These are phyloP conservation scores for Suhomyces bokatorum DNA, from an alignment of 1,139 yeast species.

Conservation along the genomic window DNA sequence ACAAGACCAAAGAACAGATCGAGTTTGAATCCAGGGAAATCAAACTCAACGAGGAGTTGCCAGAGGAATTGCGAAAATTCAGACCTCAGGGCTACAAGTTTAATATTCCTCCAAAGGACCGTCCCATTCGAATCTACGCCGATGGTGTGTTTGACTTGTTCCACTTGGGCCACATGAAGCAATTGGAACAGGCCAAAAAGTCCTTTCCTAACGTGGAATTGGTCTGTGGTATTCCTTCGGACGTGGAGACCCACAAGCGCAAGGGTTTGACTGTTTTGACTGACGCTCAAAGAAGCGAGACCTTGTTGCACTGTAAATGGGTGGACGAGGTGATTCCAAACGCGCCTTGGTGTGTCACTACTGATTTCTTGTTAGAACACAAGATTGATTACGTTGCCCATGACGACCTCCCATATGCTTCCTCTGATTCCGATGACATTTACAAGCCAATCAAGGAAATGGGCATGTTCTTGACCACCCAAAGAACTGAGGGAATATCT, in stretches of 20 bases:
- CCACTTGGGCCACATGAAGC: slow-evolving; percentile 97
- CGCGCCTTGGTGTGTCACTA: slow-evolving; percentile 95
- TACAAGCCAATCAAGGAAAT: slow-evolving; percentile 86
- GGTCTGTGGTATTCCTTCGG: slow-evolving; percentile 91
- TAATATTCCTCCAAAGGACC: slow-evolving; percentile 79
- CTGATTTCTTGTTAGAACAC: slow-evolving; percentile 76
- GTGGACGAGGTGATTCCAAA: slow-evolving; percentile 93
- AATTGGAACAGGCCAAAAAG: slow-evolving; percentile 88
- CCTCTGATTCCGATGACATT: slow-evolving; percentile 84
- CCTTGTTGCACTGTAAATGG: slow-evolving; percentile 90
- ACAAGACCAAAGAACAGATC: slow-evolving; percentile 31
- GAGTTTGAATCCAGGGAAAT: slow-evolving; percentile 52
- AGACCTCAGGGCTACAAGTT: slow-evolving; percentile 71
- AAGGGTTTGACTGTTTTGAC: slow-evolving; percentile 91
- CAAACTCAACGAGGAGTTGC: slow-evolving; percentile 58
- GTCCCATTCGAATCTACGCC: slow-evolving; percentile 90
- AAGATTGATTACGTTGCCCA: slow-evolving; percentile 95
- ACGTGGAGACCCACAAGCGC: slow-evolving; percentile 83
- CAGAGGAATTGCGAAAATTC: slow-evolving; percentile 63
- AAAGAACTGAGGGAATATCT: slow-evolving; percentile 93
- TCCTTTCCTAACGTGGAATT: slow-evolving; percentile 81
- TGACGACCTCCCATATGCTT: slow-evolving; percentile 93
- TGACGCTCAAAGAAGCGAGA: slow-evolving; percentile 85
- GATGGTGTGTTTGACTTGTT: slow-evolving; percentile 97
- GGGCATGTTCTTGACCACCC: slow-evolving; percentile 92